These are phyloP conservation scores for Pueraria montana DNA, from an alignment of 306 rosid genomes.

Conservation along the genomic window DNA sequence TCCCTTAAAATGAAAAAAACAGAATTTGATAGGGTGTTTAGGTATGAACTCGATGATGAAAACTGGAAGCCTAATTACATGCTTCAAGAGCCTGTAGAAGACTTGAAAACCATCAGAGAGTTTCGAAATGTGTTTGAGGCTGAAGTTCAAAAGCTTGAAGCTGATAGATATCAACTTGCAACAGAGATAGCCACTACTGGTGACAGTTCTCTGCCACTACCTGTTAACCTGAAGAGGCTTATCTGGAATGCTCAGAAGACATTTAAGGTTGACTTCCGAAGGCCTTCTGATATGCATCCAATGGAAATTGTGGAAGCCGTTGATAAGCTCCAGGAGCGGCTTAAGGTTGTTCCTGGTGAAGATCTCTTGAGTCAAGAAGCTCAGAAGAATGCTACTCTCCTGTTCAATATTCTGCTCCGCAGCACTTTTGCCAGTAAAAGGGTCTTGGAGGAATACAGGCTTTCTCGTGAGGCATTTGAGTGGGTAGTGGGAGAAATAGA, in stretches of 20 bases:
- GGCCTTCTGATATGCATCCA: conserved; percentile 98
- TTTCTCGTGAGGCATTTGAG: conserved; percentile 96
- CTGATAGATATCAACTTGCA: conserved; percentile 85
- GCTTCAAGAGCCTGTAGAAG: conserved; percentile 94
- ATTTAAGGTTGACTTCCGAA: conserved; percentile 88
- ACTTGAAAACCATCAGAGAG: conserved; percentile 93
- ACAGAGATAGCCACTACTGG: conserved; percentile 87
- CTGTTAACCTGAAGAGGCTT: conserved; percentile 95
- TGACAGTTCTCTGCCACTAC: conserved; percentile 88
- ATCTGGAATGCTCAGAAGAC: conserved; percentile 98
- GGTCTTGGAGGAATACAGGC: conserved; percentile 94
- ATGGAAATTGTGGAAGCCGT: conserved; percentile 99
- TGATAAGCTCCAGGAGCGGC: conserved; percentile 96
- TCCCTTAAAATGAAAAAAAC: conserved; percentile 87
- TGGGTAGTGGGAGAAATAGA: conserved; percentile 98
- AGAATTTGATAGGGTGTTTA: conserved; percentile 83
- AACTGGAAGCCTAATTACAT: conserved; percentile 95
- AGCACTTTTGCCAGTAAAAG: conserved; percentile 95
- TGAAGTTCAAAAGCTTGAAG: conserved; percentile 88
- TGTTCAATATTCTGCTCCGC: conserved; percentile 87
- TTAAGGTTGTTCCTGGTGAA: conserved; percentile 96
- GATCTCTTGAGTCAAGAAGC: conserved; percentile 92
- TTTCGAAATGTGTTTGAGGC: conserved; percentile 97
- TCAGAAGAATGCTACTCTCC: conserved; percentile 93
- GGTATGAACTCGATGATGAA: conserved; percentile 88